Percentiles rank a stretch among this genome's conserved stretches.
Conservation (phyloP, 352 stramenopile genomes). For the Pythium utonaiense region DNA sequence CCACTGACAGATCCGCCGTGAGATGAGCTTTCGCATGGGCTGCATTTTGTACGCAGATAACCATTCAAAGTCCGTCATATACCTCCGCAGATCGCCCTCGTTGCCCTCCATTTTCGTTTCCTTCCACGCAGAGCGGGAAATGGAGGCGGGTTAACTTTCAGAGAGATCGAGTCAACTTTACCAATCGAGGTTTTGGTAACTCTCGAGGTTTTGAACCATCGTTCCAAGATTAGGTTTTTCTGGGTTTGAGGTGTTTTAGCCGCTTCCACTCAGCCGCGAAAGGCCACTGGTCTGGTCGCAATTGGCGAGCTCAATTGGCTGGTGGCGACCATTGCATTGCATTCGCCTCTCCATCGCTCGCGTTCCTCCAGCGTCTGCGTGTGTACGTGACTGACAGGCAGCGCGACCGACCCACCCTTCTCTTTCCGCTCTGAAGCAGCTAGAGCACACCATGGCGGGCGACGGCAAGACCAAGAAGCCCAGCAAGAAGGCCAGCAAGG, state of each 20-base stretch:
- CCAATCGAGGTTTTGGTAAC: neutral
- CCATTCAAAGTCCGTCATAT: neutral
- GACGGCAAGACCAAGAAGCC: conserved; percentile 54
- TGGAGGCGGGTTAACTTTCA: neutral
- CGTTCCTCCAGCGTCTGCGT: neutral
- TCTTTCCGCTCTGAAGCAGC: neutral
- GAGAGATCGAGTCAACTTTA: neutral
- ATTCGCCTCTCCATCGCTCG: conserved; percentile 1
- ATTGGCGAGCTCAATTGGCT: conserved; percentile 14
- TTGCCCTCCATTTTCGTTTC: neutral
- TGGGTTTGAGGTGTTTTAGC: conserved; percentile 17
- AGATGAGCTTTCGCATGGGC: neutral
- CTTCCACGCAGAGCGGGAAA: neutral
- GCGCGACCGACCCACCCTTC: neutral
- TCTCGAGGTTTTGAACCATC: conserved; percentile 3
- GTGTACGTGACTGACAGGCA: neutral
- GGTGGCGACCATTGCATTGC: conserved; percentile 9
- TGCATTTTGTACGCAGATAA: neutral
- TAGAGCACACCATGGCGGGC: conserved; percentile 28
- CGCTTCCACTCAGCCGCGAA: conserved; percentile 25
- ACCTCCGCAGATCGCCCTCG: neutral
- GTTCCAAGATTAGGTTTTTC: conserved; percentile 2
- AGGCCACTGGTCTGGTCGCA: conserved; percentile 9
- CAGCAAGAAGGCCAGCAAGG: conserved; percentile 30
- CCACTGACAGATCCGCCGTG: neutral